A percentile compares a stretch with the other conserved stretches of the same genome.
These are phyloP conservation scores for Tricholoma matsutake DNA, from an alignment of 768 basidiomycete genomes.

Conservation along the genomic window DNA sequence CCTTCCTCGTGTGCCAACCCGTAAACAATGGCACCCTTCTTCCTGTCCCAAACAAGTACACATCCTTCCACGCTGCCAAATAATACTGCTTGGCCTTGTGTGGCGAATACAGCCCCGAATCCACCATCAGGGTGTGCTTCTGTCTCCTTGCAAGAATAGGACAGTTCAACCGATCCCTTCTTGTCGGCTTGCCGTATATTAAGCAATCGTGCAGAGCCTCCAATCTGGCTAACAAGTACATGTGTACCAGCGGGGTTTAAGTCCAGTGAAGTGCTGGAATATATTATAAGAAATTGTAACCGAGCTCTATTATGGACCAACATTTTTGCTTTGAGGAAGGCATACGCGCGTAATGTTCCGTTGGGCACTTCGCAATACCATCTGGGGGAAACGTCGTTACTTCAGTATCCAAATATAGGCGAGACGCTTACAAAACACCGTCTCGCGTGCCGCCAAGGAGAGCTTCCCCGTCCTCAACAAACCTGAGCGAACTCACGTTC, in stretches of 20 bases:
- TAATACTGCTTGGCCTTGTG: slow-evolving; percentile 49
- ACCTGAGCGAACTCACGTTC: slow-evolving; percentile 61
- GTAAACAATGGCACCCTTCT: slow-evolving; percentile 49
- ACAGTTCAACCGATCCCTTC: slow-evolving; percentile 51
- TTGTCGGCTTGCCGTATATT: slow-evolving; percentile 46
- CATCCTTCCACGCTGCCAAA: slow-evolving; percentile 55
- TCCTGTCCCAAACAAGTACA: slow-evolving; percentile 61
- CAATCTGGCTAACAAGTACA: slow-evolving; percentile 50
- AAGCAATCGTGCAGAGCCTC: slow-evolving; percentile 50
- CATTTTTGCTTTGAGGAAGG: slow-evolving; percentile 60
- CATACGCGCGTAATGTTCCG: slow-evolving; percentile 58
- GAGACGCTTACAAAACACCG: slow-evolving; percentile 54
- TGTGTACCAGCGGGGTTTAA: slow-evolving; percentile 46
- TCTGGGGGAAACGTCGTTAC: slow-evolving; percentile 29
- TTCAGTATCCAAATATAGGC: not conserved
- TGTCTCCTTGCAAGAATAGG: slow-evolving; percentile 44
- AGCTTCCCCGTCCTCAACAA: slow-evolving; percentile 60
- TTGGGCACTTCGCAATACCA: slow-evolving; percentile 71
- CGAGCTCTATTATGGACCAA: slow-evolving; percentile 27
- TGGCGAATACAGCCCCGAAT: slow-evolving; percentile 54
- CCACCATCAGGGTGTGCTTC: slow-evolving; percentile 29
- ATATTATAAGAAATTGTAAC: not conserved
- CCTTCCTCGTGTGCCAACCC: slow-evolving; percentile 61
- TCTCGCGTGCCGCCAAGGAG: slow-evolving; percentile 69
- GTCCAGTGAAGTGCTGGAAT: slow-evolving; percentile 50